Percentiles rank a stretch among this genome's conserved stretches.
phyloP scores from a whole-genome alignment of 768 basidiomycete genomes.

The Hypholoma sublateritium region DNA sequence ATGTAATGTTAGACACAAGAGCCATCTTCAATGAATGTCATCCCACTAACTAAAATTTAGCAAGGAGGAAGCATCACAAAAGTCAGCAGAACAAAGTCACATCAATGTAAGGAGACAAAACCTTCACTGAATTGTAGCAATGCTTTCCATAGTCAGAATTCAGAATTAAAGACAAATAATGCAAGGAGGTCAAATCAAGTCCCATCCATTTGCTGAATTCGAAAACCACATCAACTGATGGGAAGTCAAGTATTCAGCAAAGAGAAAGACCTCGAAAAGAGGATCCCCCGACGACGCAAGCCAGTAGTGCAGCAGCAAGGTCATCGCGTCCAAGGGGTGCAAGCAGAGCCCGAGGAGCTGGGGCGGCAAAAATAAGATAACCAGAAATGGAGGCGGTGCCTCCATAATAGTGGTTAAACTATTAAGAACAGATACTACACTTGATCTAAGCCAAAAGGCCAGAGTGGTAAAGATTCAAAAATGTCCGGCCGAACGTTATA shows the following conservation, averaged over 20 bases:
- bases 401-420: slow-evolving; percentile 69
- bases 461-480: slow-evolving; percentile 67
- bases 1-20: too few species aligned
- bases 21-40: too few species aligned
- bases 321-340: slow-evolving; percentile 54
- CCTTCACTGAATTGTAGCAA: too few species aligned
- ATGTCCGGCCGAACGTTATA: slow-evolving; percentile 21
- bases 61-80: too few species aligned
- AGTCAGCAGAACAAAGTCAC: too few species aligned
- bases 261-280: slow-evolving; percentile 26
- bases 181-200: neutral
- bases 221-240: slow-evolving; percentile 20
- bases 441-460: slow-evolving; percentile 97
- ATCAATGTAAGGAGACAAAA: too few species aligned
- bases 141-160: too few species aligned
- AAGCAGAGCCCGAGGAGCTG: slow-evolving; percentile 57
- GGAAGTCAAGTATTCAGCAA: slow-evolving; percentile 24
- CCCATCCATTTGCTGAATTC: slow-evolving; percentile 24
- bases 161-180: too few species aligned
- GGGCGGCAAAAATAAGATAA: slow-evolving; percentile 59
- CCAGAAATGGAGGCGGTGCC: slow-evolving; percentile 53
- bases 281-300: slow-evolving; percentile 66
- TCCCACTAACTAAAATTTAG: too few species aligned
- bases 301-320: slow-evolving; percentile 55
- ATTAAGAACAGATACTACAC: slow-evolving; percentile 97